Base-by-base conservation (phyloP, 148 eudicot genomes). In the Camellia lanceoleosa region DNA sequence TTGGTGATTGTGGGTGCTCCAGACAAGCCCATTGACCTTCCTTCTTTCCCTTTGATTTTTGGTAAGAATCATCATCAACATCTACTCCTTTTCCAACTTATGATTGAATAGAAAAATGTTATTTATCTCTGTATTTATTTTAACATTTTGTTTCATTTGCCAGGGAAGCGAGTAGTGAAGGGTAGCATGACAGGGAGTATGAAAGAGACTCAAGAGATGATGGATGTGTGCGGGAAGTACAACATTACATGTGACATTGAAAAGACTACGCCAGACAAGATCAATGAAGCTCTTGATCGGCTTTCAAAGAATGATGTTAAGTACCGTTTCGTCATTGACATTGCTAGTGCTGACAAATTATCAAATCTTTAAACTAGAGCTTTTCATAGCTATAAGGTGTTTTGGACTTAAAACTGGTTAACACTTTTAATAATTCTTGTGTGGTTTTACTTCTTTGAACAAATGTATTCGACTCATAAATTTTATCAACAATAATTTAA, bases 141-240 rank as follows among this genome's bases (percentile, higher is more conserved):
- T 2, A 3, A 6, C 3, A 60, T 47, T 0, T 4, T 47, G 51
- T 5, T 47, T 3, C 1, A 66, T 43, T 14, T 23, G 38, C 66
- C 84, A 93, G 97, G 91, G 0, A 93, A 94, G 71, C 87, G 94
- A 79, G 79, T 67, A 9, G 91, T 94, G 81, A 94, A 94, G 65
- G 98, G 98, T 3, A 92, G 94, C 90, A 88, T 94, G 87, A 94
- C 85, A 2, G 98, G 97, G 79, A 86, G 97, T 23, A 92, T 94
- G 65, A 83, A 85, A 61, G 98, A 94, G 80, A 90, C 93, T 4
- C 98, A 94, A 73, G 98, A 94, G 65, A 94, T 94, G 98, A 86
- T 94, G 88, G 93, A 92, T 64, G 16, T 87, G 41, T 92, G 98
- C 59, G 97, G 93, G 51, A 86, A 94, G 15, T 79, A 89, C 81